A percentile compares a stretch with the other conserved stretches of the same genome.
Conservation (phyloP, 352 stramenopile species). For the Pythium phragmiticola region DNA sequence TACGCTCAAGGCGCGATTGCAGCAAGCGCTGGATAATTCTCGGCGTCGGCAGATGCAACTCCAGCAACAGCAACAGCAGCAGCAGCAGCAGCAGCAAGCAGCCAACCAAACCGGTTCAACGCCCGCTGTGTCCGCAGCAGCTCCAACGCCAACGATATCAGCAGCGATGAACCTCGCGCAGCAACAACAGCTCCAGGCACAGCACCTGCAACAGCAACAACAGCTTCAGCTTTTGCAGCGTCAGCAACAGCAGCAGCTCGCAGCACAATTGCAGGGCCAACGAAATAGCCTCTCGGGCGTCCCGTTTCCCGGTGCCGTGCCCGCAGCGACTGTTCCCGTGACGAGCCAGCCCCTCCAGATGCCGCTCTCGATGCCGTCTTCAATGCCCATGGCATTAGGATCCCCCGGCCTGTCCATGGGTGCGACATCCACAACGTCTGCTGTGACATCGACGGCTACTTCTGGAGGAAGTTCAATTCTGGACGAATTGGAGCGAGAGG, state of each 20-base stretch:
- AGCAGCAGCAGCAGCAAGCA: constrained; percentile 23
- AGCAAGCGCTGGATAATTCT: constrained; percentile 86
- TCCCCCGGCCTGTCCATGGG: neutral
- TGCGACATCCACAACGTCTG: constrained; percentile 24
- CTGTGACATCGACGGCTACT: constrained; percentile 15
- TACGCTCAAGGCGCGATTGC: constrained; percentile 77
- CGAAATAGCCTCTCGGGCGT: constrained; percentile 63
- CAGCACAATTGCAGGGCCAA: constrained; percentile 67
- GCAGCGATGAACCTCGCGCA: constrained; percentile 22
- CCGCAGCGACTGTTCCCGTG: constrained; percentile 13
- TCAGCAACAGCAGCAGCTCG: constrained; percentile 72
- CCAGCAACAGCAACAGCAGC: constrained; percentile 51
- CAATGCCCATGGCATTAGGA: constrained; percentile 15
- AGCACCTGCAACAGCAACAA: constrained; percentile 29
- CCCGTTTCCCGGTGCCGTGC: constrained; percentile 41
- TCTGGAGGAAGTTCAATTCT: constrained; percentile 71
- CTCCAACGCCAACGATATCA: constrained; percentile 1
- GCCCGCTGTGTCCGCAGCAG: neutral
- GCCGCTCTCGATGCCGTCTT: constrained; percentile 37
- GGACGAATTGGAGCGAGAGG: constrained; percentile 82
- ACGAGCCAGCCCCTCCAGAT: constrained; percentile 53
- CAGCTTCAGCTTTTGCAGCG: constrained; percentile 33
- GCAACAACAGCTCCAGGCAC: constrained; percentile 28
- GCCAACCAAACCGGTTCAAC: constrained; percentile 13
- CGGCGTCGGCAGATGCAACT: constrained; percentile 73